Conservation (phyloP, 441 rosid genomes). For the Manihot esculenta region DNA sequence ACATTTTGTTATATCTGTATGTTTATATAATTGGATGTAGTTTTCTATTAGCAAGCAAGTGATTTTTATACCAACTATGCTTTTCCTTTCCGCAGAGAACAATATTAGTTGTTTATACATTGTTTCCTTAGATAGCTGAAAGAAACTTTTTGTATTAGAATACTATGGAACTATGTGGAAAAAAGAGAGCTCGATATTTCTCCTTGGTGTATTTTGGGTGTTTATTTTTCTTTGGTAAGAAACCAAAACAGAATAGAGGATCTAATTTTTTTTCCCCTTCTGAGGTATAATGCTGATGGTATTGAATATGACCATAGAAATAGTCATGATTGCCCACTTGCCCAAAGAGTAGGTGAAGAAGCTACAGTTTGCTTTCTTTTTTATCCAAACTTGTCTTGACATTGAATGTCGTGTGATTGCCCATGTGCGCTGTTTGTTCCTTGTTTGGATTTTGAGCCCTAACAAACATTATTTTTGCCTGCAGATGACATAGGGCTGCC, state of each 20-base stretch:
- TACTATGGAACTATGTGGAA: background rate
- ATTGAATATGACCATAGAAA: too few relatives aligned
- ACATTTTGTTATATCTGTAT: background rate
- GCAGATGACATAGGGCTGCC: background rate
- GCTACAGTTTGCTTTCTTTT: background rate
- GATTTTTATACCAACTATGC: background rate
- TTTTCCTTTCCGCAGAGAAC: background rate
- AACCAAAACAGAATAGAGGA: too few relatives aligned
- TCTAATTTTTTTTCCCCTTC: too few relatives aligned
- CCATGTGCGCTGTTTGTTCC: background rate
- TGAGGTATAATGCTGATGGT: too few relatives aligned
- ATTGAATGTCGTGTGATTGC: background rate
- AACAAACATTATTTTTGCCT: background rate
- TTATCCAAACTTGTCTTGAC: background rate
- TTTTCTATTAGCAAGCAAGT: background rate
- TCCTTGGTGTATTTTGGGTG: background rate
- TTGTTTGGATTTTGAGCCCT: background rate
- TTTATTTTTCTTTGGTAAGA: too few relatives aligned
- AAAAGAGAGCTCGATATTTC: background rate
- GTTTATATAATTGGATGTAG: background rate
- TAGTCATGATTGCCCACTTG: too few relatives aligned
- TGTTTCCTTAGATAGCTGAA: background rate
- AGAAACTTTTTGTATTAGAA: background rate
- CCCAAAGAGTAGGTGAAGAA: too few relatives aligned
- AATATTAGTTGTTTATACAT: background rate